phyloP scores from a whole-genome alignment of 805 yeast genomes.

The Lipomyces spencermartinsiae region DNA sequence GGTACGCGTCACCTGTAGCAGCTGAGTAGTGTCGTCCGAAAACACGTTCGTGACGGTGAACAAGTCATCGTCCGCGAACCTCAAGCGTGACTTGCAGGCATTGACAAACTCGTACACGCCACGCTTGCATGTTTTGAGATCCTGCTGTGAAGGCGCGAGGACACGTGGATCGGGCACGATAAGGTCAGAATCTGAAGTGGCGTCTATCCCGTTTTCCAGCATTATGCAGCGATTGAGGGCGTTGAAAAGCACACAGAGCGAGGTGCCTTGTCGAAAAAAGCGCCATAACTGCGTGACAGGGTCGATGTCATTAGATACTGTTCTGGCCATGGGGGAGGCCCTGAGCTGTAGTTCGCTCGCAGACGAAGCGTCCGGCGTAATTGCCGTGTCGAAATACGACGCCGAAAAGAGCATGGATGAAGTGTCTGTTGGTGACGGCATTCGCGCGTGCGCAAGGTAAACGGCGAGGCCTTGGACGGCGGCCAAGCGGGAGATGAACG shows the following conservation, averaged over 20 bases:
- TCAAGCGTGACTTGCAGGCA: conserved; percentile 79
- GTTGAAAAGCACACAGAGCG: conserved; percentile 85
- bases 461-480: conserved; percentile 39
- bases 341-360: conserved; percentile 66
- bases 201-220: conserved; percentile 49
- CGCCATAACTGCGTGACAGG: conserved; percentile 93
- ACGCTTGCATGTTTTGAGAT: conserved; percentile 81
- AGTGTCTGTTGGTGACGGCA: conserved; percentile 32
- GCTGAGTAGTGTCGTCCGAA: conserved; percentile 77
- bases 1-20: conserved; percentile 75
- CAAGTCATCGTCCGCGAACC: conserved; percentile 73
- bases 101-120: conserved; percentile 87
- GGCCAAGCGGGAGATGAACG: conserved; percentile 39
- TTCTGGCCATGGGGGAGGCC: conserved; percentile 35
- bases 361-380: conserved; percentile 62
- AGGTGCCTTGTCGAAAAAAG: conserved; percentile 89
- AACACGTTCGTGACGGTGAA: conserved; percentile 92
- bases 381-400: conserved; percentile 62
- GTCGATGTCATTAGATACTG: conserved; percentile 61
- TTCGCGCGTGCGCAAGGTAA: conserved; percentile 30
- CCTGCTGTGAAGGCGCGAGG: conserved; percentile 72
- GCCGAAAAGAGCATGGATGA: conserved; percentile 33
- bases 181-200: conserved; percentile 5
- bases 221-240: conserved; percentile 51
- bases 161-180: conserved; percentile 25